Evolutionary conservation across 2,329 filamentous ascomycete species (phyloP), one percentile per base, ranked within the genome.

Genomic region (Verticillium dahliae): DNA sequence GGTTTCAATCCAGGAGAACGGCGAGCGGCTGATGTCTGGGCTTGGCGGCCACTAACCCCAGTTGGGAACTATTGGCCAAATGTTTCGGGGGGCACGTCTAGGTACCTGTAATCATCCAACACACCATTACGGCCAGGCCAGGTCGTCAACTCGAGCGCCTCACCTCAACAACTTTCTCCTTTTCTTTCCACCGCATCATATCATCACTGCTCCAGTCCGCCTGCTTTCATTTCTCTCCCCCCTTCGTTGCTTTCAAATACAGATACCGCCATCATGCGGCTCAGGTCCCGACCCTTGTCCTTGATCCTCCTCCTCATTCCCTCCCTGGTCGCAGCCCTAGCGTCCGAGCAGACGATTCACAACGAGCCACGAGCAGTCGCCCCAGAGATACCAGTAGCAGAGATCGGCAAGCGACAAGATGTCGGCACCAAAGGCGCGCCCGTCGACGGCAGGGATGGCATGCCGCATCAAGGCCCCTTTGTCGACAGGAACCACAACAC

Each of bases 391-490:
- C 62, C 70, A 11, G 60, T 66, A 14, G 62, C 68, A n/a, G 68
- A 71, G 55, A 65, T 65, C 54, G 65, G 69, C 33, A 77, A 76
- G 64, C 65, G 76, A 60, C 70, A 71, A 59, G 70, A 72, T 35
- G 62, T 77, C 10, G 79, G 80, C 37, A 81, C 78, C 62, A 92
- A 92, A 73, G 89, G 95, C 78, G 91, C 90, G 61, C 94, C 94
- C 0, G 89, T 97, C 22, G 95, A 98, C 73, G 93, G 93, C 56
- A 89, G 90, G 69, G 95, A 98, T 77, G 95, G 95, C 57, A 95
- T 93, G 77, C 95, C 95, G 56, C 94, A 97, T 72, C 86, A 89
- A 22, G 95, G 95, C 1, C 95, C 95, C 6, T 88, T 86, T 70
- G 87, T 93, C 62, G 78, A 82, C 62, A 65, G 67, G 55, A 63